phyloP scores from a whole-genome alignment of 495 filamentous ascomycete genomes.

The Talaromyces thailandensis region DNA sequence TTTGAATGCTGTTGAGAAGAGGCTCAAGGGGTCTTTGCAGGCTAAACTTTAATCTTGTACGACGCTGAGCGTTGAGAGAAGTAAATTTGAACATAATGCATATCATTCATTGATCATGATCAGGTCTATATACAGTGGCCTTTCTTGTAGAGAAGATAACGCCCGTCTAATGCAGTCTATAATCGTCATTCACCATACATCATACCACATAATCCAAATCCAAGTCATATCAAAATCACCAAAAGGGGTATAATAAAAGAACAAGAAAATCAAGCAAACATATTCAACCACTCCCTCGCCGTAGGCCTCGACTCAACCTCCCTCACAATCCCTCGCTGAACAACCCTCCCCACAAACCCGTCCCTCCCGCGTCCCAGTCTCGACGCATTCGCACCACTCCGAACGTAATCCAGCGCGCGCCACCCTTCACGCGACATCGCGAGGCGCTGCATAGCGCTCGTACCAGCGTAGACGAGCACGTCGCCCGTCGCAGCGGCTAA shows the following conservation, averaged over 20 bases:
- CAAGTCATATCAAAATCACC: not conserved
- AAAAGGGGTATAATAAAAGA: not conserved
- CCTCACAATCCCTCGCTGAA: conserved; percentile 34
- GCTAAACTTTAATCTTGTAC: conserved; percentile 11
- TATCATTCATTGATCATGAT: not conserved
- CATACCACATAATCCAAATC: not conserved
- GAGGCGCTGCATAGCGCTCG: conserved; percentile 31
- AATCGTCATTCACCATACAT: not conserved
- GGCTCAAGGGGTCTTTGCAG: conserved; percentile 59
- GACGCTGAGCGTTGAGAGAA: not conserved
- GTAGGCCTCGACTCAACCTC: conserved; percentile 27
- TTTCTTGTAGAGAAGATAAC: not conserved
- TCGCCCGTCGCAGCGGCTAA: conserved; percentile 46
- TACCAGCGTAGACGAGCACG: conserved; percentile 40
- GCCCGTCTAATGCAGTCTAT: not conserved
- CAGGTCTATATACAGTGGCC: not conserved
- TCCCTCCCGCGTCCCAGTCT: conserved; percentile 25
- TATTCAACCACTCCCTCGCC: conserved; percentile 26
- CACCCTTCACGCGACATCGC: conserved; percentile 41
- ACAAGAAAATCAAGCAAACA: not conserved
- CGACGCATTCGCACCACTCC: conserved; percentile 26
- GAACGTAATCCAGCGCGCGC: conserved; percentile 36
- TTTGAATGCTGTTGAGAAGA: conserved; percentile 77
- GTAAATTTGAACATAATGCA: not conserved
- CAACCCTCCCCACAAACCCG: conserved; percentile 33